Evolutionary conservation across 306 rosid species (phyloP).

Genomic region (Vicia villosa): DNA sequence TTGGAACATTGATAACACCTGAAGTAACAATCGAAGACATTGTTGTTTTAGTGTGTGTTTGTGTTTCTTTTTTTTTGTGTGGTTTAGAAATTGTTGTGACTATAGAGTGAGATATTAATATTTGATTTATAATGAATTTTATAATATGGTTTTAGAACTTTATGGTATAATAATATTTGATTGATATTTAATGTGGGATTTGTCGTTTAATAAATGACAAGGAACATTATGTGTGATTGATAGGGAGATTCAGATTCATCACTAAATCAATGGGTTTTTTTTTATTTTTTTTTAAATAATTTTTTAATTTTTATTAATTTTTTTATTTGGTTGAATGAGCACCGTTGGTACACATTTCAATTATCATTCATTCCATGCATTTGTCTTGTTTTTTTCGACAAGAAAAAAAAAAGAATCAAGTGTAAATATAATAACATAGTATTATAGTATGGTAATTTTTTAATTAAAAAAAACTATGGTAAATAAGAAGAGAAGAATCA

Average conservation of each 20-base stretch:
- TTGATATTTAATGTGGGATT: background rate
- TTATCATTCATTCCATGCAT: conserved; percentile 9
- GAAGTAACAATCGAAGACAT: conserved; percentile 53
- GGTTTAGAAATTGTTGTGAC: conserved; percentile 19
- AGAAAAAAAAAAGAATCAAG: too few species aligned
- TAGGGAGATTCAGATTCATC: conserved; percentile 14
- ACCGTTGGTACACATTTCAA: conserved; percentile 33
- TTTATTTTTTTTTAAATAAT: conserved; percentile 26
- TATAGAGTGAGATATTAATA: conserved; percentile 8
- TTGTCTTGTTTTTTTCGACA: conserved; percentile 2
- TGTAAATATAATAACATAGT: too few species aligned
- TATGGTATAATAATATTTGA: background rate
- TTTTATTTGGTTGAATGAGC: conserved; percentile 19
- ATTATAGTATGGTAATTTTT: too few species aligned
- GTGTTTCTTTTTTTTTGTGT: conserved; percentile 23
- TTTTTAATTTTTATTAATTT: conserved; percentile 35
- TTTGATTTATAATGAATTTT: background rate
- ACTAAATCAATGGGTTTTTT: background rate
- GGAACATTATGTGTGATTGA: conserved; percentile 5
- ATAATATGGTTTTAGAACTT: background rate
- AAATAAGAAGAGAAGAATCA: too few species aligned
- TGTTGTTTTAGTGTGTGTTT: background rate
- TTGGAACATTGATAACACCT: conserved; percentile 47
- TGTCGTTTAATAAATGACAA: conserved; percentile 33
- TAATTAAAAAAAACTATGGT: too few species aligned